Base-by-base conservation (phyloP, 1,139 yeast genomes). In the Yamadazyma kanchanaburiensis region DNA sequence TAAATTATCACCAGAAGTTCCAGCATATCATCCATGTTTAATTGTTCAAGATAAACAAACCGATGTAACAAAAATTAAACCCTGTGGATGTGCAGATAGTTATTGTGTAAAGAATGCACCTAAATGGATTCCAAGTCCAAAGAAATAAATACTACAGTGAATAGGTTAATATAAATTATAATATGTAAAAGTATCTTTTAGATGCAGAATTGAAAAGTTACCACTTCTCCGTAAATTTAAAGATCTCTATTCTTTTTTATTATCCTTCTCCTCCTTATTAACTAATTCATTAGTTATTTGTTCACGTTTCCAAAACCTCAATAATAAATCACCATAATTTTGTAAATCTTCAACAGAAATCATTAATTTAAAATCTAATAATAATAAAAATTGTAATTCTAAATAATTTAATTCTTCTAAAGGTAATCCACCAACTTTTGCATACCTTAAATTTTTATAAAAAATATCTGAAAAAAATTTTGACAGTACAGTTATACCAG, bases 341-440 rank as follows among this genome's bases (percentile, higher is more conserved):
- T 89, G 95, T 46, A 91, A 66, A 55, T 91, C 98, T 53, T 89
- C 96, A 13, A 85, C 81, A 21, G 88, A 81, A 27, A 91, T 85
- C 80, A 89, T 77, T 40, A 91, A 69, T 49, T 81, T 77, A 58
- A 91, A 91, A 58, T 91, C 96, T 32, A 91, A 71, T 39, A 91
- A 64, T 29, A 89, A 58, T 42, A 91, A 60, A 53, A 91, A 91
- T 55, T 91, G 97, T 31, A 91, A 64, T 56, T 91, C 99, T 43
- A 91, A 67, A 58, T 87, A 91, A 53, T 94, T 91, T 50, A 91
- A 70, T 53, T 91, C 99, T 36, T 88, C 96, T 34, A 89, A 71
- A 6, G 97, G 96, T 34, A 91, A 70, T 2, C 99, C 99, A 6
- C 99, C 98, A 24, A 91, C 97, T 57, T 91, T 87, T 15, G 98